phyloP scores from a whole-genome alignment of 257 asterid species.

The Petunia axillaris region DNA sequence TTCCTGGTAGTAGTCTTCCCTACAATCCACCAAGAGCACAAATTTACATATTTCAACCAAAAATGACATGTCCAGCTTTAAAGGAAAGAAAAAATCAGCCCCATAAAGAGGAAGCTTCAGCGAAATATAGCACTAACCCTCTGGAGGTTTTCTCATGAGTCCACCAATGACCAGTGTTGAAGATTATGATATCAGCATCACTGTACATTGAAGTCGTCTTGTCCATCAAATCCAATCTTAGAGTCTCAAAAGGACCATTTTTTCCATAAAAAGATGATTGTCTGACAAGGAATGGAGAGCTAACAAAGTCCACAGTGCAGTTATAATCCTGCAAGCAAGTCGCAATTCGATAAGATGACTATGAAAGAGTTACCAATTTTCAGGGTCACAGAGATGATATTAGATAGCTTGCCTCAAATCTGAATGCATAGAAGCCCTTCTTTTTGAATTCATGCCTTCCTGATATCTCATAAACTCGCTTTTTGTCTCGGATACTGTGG shows the following conservation, averaged over 20 bases:
- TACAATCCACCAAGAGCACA: slow-evolving; percentile 33
- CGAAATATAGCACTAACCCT: slow-evolving; percentile 58
- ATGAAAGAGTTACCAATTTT: not conserved
- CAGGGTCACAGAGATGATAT: not conserved
- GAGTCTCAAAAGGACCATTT: slow-evolving; percentile 74
- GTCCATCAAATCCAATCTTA: slow-evolving; percentile 89
- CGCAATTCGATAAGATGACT: slow-evolving; percentile 1
- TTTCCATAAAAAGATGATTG: slow-evolving; percentile 58
- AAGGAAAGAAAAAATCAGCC: not conserved
- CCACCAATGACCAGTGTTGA: slow-evolving; percentile 99
- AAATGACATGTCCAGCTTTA: not conserved
- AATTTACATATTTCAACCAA: not conserved
- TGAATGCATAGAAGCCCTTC: slow-evolving; percentile 87
- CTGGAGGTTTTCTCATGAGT: slow-evolving; percentile 94
- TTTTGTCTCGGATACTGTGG: slow-evolving; percentile 66
- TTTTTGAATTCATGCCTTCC: slow-evolving; percentile 88
- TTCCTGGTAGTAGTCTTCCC: slow-evolving; percentile 95
- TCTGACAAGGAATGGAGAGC: slow-evolving; percentile 84
- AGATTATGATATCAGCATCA: slow-evolving; percentile 84
- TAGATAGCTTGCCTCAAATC: slow-evolving; percentile 69
- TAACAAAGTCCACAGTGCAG: slow-evolving; percentile 84
- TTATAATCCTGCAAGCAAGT: slow-evolving; percentile 70
- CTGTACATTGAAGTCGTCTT: slow-evolving; percentile 73
- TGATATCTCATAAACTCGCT: slow-evolving; percentile 77
- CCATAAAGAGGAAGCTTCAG: not conserved